Evolutionary conservation across 2,329 filamentous ascomycete species (phyloP), one percentile per base, ranked within the genome.

Genomic region (Fusarium praegraminearum): DNA sequence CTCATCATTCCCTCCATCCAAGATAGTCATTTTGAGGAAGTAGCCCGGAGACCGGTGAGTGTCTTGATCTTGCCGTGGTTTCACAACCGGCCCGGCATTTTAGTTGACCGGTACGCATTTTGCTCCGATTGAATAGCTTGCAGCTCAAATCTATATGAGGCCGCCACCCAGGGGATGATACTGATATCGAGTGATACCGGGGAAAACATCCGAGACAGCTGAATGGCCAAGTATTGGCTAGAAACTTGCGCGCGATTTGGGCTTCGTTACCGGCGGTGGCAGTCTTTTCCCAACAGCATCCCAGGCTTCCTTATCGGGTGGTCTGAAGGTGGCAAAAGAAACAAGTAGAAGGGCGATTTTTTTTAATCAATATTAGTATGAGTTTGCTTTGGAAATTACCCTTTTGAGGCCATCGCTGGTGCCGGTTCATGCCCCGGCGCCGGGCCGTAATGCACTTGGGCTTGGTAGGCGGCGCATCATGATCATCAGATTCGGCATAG

Each of bases 361-460:
- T 11, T 35, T 24, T 24, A 15, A 15, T 32, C 33, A 22, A 30
- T 15, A 7, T 30, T 11, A 18, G 30, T 30, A 46, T n/a, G 20
- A 12, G 32, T 32, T 24, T 15, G 22, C 11, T 33, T 18, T 22
- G 13, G 22, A 44, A 20, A 36, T 33, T 13, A 32, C 9, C 12
- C 30, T 22, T 41, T 58, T 58, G 51, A 58, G 51, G 43, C 61
- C 45, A 22, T 45, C 43, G 15, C 38, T 35, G 59, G 28, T 24
- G 18, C 59, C 59, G 59, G 59, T n/a, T 63, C 26, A 55, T 45
- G 35, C 36, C 20, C 59, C 61, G 50, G 59, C 32, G 49, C 59
- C 61, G 61, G 61, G 50, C 61, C 59, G 59, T 57, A 16, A 46
- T 22, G 18, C 26, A 32, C 30, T 24, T 47, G n/a, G n/a, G n/a